Evolutionary conservation across 2,329 filamentous ascomycete species (phyloP).

Genomic region (Arachnomyces sp.): DNA sequence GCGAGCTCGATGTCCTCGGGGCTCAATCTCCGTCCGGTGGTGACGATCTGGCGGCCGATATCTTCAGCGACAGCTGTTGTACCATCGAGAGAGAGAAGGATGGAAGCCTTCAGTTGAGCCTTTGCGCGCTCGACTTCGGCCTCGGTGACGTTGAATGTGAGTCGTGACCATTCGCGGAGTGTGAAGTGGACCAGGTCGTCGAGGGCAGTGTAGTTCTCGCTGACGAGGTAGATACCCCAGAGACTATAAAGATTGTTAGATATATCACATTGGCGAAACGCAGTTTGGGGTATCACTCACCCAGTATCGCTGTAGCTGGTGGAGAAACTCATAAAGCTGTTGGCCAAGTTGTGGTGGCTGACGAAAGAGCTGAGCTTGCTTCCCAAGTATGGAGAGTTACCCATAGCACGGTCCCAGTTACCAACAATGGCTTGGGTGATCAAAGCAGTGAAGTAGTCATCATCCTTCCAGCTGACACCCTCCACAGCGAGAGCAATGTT

Average conservation of each 20-base stretch:
- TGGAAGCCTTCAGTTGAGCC: slow-evolving; percentile 96
- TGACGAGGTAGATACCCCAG: slow-evolving; percentile 98
- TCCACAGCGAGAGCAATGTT: slow-evolving; percentile 98
- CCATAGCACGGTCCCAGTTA: slow-evolving; percentile 99
- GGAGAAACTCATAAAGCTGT: slow-evolving; percentile 99
- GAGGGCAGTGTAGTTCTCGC: slow-evolving; percentile 75
- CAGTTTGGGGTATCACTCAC: slow-evolving; percentile 45
- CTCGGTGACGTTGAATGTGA: slow-evolving; percentile 78
- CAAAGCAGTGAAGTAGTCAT: slow-evolving; percentile 97
- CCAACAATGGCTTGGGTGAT: slow-evolving; percentile 98
- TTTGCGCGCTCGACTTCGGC: slow-evolving; percentile 97
- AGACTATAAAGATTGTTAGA: slow-evolving; percentile 53
- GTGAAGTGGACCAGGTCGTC: slow-evolving; percentile 98
- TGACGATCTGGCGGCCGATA: slow-evolving; percentile 97
- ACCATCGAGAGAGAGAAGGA: slow-evolving; percentile 92
- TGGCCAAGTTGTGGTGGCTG: slow-evolving; percentile 89
- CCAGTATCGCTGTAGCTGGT: slow-evolving; percentile 99
- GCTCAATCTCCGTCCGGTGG: slow-evolving; percentile 82
- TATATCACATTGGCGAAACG: slow-evolving; percentile 20
- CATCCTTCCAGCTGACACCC: slow-evolving; percentile 98
- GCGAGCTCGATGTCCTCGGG: slow-evolving; percentile 91
- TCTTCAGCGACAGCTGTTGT: slow-evolving; percentile 97
- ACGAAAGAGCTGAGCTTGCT: slow-evolving; percentile 96
- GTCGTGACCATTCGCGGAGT: slow-evolving; percentile 94
- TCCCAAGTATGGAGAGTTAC: slow-evolving; percentile 91